Base-by-base conservation (phyloP, 148 eudicot species). In the Dysphania ambrosioides region DNA sequence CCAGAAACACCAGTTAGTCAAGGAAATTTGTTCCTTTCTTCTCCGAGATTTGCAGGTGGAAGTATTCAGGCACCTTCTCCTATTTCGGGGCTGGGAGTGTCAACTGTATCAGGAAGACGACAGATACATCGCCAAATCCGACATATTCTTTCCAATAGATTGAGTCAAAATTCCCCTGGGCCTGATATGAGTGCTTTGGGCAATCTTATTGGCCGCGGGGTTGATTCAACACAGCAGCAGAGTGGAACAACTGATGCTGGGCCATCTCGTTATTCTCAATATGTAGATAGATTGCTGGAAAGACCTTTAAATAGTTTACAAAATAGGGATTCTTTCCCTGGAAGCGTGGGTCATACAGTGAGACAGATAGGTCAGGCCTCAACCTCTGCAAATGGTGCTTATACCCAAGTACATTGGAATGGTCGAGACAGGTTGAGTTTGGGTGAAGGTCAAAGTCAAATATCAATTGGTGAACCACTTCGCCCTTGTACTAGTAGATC, bases 1-100 rank as follows among this genome's bases (percentile, higher is more conserved):
- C 96, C 97, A 23, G 97, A 93, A 61, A 90, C 91, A 19, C 93
- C 92, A 38, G 40, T 85, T 34, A 83, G 82, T 64, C 88, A 88
- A 81, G 86, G 72, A 73, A 74, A 81, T 58, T 82, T 77, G 47
- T 57, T 72, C 41, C 72, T 82, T 66, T 70, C 79, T 16, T 86
- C 87, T 61, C 90, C 93, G 64, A 82, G 90, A 74, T 79, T 64
- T 69, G 62, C 79, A 10, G 81, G 73, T 68, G 85, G 84, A 56
- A 81, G 83, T 77, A 51, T 56, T 65, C 87, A 82, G 81, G 77
- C 73, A 23, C 56, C 86, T 49, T 83, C 92, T 68, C 86, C 87
- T 23, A 64, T 65, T 58, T 83, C 83, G 66, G 87, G 92, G 41
- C 68, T 69, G 16, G 91, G 88, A 15, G 95, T 87, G 32, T 81